Conservation (phyloP, 305 asterid species). For the Fraxinus platypoda region DNA sequence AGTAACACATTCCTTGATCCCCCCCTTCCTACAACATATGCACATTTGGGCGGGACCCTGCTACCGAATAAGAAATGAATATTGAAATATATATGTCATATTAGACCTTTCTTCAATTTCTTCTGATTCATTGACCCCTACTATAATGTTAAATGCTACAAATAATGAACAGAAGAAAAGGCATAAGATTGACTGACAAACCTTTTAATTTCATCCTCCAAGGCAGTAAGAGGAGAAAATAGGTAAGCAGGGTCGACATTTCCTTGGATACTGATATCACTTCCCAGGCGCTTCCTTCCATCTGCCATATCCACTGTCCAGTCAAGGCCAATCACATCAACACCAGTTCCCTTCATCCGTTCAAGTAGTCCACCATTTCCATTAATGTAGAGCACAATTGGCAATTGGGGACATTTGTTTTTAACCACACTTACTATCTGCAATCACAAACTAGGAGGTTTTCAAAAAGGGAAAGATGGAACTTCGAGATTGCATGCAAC, state of each 20-base stretch:
- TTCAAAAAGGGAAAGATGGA: slow-evolving; percentile 21
- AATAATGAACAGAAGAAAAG: not conserved
- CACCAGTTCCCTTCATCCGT: slow-evolving; percentile 83
- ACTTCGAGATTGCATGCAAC: not conserved
- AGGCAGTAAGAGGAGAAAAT: slow-evolving; percentile 76
- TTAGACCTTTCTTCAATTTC: not conserved
- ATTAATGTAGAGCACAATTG: slow-evolving; percentile 85
- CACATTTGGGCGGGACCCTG: not conserved
- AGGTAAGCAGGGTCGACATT: slow-evolving; percentile 87
- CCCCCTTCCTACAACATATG: not conserved
- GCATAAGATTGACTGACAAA: slow-evolving; percentile 24
- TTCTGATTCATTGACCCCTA: not conserved
- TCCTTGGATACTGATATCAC: slow-evolving; percentile 76
- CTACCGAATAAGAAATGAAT: not conserved
- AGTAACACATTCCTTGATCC: not conserved
- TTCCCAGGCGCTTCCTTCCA: slow-evolving; percentile 80
- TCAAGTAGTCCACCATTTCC: slow-evolving; percentile 91
- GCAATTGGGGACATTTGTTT: slow-evolving; percentile 73
- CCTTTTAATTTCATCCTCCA: slow-evolving; percentile 78
- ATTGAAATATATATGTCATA: not conserved
- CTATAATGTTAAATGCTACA: not conserved
- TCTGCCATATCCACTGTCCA: slow-evolving; percentile 94
- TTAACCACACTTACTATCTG: slow-evolving; percentile 73
- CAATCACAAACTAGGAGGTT: slow-evolving; percentile 33
- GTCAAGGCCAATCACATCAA: slow-evolving; percentile 90